Evolutionary conservation across 1,139 yeast species (phyloP).

Genomic region (Scheffersomyces segobiensis): DNA sequence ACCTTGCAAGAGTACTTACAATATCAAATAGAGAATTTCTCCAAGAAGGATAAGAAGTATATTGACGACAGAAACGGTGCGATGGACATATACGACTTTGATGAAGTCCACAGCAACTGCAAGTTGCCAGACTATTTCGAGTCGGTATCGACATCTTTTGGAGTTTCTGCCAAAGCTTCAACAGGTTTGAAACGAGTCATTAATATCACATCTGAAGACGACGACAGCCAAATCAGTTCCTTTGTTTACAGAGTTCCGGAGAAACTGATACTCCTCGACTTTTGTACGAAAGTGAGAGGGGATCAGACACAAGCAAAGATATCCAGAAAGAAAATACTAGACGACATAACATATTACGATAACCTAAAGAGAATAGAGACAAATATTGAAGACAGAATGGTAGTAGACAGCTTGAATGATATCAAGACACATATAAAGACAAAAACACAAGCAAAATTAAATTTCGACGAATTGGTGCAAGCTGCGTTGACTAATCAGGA

Average conservation of each 20-base stretch:
- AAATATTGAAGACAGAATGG: constrained; percentile 22
- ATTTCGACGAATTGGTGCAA: constrained; percentile 29
- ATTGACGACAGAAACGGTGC: constrained; percentile 6
- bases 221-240: constrained; percentile 30
- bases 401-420: constrained; percentile 25
- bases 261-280: constrained; percentile 71
- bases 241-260: constrained; percentile 71
- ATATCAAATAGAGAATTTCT: constrained; percentile 27
- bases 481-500: constrained; percentile 24
- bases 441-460: constrained; percentile 11
- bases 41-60: constrained; percentile 27
- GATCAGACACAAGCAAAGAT: constrained; percentile 20
- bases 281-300: constrained; percentile 51
- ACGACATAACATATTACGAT: constrained; percentile 25
- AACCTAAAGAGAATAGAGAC: constrained; percentile 11
- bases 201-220: constrained; percentile 31
- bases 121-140: constrained; percentile 49
- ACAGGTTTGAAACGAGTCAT: constrained; percentile 36
- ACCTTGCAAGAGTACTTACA: constrained; percentile 33
- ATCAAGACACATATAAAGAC: constrained; percentile 9
- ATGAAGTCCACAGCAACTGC: constrained; percentile 19
- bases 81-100: constrained; percentile 16
- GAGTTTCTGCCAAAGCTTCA: constrained; percentile 48
- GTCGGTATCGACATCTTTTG: constrained; percentile 33
- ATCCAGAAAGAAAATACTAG: constrained; percentile 27